These are phyloP conservation scores for Neodidymelliopsis sp. DNA, from an alignment of 2,329 filamentous ascomycete species.

Conservation along the genomic window DNA sequence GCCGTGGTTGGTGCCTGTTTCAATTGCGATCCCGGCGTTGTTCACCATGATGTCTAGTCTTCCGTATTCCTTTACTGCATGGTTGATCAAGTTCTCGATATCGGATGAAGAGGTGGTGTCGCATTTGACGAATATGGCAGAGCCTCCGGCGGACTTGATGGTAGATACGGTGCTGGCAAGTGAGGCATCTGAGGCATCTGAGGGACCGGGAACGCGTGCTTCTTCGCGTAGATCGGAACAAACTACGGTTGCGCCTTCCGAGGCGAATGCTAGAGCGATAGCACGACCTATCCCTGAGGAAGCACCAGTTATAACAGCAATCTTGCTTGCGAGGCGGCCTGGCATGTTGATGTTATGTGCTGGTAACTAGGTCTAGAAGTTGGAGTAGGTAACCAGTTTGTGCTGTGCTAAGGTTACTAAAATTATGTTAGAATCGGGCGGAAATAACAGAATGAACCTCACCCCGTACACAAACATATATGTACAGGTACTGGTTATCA, in stretches of 20 bases:
- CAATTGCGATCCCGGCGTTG: slow-evolving; percentile 57
- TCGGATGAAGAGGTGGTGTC: slow-evolving; percentile 55
- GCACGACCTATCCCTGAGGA: slow-evolving; percentile 47
- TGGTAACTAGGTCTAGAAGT: no score
- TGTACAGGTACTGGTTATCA: no score
- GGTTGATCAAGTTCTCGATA: slow-evolving; percentile 53
- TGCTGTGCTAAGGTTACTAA: no score
- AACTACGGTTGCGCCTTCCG: slow-evolving; percentile 43
- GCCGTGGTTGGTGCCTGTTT: slow-evolving; percentile 32
- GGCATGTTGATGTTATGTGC: not conserved
- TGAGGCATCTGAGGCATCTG: slow-evolving; percentile 20
- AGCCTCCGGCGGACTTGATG: slow-evolving; percentile 36
- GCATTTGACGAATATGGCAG: slow-evolving; percentile 47
- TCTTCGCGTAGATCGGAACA: slow-evolving; percentile 41
- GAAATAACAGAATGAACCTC: no score
- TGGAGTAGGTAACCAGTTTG: no score
- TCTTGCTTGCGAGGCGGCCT: slow-evolving; percentile 36
- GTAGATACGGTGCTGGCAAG: slow-evolving; percentile 42
- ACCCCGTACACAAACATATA: no score
- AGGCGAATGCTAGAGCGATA: slow-evolving; percentile 40
- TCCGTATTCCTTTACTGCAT: slow-evolving; percentile 55
- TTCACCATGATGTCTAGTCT: slow-evolving; percentile 59
- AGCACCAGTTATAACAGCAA: slow-evolving; percentile 46
- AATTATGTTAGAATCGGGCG: no score
- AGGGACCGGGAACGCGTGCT: slow-evolving; percentile 23